Conservation (phyloP, 2,329 filamentous ascomycete species). For the Fusarium sp. region DNA sequence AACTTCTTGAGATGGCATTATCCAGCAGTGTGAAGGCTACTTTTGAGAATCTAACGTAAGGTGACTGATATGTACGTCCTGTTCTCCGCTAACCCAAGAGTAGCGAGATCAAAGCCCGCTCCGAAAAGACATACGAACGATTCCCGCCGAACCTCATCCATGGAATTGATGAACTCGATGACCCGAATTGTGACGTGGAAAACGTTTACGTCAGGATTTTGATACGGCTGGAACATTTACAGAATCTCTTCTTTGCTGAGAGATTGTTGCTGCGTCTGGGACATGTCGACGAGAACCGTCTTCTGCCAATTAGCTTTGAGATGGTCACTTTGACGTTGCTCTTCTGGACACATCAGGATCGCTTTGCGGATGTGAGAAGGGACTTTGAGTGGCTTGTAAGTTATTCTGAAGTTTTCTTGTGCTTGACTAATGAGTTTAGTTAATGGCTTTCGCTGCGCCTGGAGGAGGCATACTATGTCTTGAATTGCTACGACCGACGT, state of each 20-base stretch:
- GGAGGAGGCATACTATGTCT: conserved; percentile 66
- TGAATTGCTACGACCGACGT: conserved; percentile 63
- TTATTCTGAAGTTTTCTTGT: not conserved
- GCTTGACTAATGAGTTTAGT: conserved; percentile 47
- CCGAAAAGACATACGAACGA: conserved; percentile 52
- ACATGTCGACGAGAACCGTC: conserved; percentile 55
- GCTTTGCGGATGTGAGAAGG: conserved; percentile 58
- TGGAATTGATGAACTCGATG: conserved; percentile 57
- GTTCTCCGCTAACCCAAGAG: conserved; percentile 3
- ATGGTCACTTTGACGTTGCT: conserved; percentile 63
- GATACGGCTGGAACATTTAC: conserved; percentile 65
- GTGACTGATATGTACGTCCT: fast-evolving
- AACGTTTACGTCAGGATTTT: conserved; percentile 63
- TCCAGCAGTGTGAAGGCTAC: conserved; percentile 48
- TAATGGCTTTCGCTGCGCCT: conserved; percentile 66
- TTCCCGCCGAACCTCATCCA: conserved; percentile 59
- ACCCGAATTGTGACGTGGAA: conserved; percentile 49
- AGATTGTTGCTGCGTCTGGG: conserved; percentile 66
- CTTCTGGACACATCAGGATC: conserved; percentile 66
- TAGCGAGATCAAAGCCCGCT: conserved; percentile 57
- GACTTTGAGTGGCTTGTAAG: conserved; percentile 67
- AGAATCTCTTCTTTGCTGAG: conserved; percentile 73
- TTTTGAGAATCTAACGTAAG: conserved; percentile 44
- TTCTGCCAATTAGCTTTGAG: conserved; percentile 63
- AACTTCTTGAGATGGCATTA: conserved; percentile 71